Evolutionary conservation across 768 basidiomycete genomes (phyloP), one percentile per base, ranked within the genome.

Genomic region (Auriscalpium vulgare): DNA sequence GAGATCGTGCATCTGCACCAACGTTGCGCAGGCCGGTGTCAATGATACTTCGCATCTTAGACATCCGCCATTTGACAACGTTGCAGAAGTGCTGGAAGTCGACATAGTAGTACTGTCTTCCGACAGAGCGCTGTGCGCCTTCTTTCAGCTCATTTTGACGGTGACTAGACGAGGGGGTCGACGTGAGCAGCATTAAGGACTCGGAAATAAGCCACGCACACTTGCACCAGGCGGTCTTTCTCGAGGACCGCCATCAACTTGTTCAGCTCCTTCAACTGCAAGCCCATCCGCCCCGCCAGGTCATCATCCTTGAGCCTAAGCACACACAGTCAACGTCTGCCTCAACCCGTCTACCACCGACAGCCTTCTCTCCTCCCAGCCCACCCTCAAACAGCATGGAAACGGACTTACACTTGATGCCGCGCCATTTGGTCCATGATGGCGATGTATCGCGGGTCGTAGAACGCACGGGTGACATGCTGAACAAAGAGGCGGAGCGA

Each of bases 21-120:
- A 93, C 95, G 71, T 95, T 92, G 61, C 93, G 87, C 62, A 95
- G 76, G 53, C 85, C 85, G 36, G 88, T 85, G 72, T 98, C 94
- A 60, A 99, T 92, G 58, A 83, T 83, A 59, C 85, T 79, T 60
- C 90, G 81, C 91, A 97, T 94, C 67, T 90, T 88, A 6, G 91
- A 91, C 53, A 98, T 83, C 43, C 95, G 80, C 91, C 95, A 99
- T 70, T 98, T 97, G 71, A 95, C 90, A 47, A 98, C 94, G 70
- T 98, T 94, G 72, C 91, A 94, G 68, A 97, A 95, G 66, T 86
- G 83, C 65, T 92, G 84, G 71, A 95, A 94, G 73, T 99, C 87
- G 68, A 99, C 89, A 72, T 91, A 97, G 75, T 91, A 99, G 75
- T 97, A 99, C 66, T 91, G 87, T 65, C 87, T 85, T 59, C 87